Conservation (phyloP, 2,329 filamentous ascomycete genomes). For the Laburnicola sp. region DNA sequence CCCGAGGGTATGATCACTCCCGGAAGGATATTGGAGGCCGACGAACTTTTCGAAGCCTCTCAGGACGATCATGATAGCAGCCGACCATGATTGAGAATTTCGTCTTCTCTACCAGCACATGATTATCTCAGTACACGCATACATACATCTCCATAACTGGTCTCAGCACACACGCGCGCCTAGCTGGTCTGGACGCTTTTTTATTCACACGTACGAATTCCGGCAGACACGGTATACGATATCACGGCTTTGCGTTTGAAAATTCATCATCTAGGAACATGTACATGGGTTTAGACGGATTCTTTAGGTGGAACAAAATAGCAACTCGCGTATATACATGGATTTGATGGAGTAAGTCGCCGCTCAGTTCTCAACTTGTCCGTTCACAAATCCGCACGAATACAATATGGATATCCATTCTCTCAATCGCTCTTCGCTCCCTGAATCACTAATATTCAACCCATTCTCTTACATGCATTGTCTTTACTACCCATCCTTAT, state of each 20-base stretch:
- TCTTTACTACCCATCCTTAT: too few species aligned
- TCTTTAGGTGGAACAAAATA: too few species aligned
- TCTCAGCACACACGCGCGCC: background rate
- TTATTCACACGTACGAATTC: background rate
- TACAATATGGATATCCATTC: too few species aligned
- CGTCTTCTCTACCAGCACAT: background rate
- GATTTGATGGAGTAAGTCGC: too few species aligned
- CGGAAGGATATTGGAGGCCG: constrained; percentile 11
- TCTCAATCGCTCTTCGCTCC: too few species aligned
- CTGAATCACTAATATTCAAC: too few species aligned
- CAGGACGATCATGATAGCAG: too few species aligned
- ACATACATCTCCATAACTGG: background rate
- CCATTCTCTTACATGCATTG: too few species aligned
- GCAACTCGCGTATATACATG: background rate
- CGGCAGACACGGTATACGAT: background rate
- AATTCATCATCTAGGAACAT: too few species aligned
- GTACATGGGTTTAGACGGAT: background rate
- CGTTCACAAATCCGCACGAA: too few species aligned
- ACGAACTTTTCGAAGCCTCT: constrained; percentile 2
- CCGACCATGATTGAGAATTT: too few species aligned
- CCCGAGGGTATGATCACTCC: constrained; percentile 27
- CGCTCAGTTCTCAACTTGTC: too few species aligned
- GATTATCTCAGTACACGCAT: background rate
- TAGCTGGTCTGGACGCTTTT: background rate
- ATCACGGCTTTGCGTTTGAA: background rate